Evolutionary conservation across 2,329 filamentous ascomycete genomes (phyloP).

Genomic region (Botryosphaeria dothidea): DNA sequence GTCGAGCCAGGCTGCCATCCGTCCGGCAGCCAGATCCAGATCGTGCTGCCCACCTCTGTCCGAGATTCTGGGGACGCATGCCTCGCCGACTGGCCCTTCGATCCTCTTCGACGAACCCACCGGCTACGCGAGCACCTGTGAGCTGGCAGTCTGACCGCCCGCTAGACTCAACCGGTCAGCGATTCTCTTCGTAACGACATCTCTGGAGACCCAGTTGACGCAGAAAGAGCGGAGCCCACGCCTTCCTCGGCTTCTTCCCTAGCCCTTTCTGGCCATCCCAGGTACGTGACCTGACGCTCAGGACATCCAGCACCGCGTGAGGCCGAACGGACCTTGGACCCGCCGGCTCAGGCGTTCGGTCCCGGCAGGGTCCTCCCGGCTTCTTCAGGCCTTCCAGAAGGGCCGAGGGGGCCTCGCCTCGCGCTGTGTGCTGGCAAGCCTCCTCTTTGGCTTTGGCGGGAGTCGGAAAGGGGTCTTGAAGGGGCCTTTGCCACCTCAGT

Average conservation of each 20-base stretch:
- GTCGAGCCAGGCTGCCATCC: slow-evolving; percentile 3
- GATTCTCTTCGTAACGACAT: neutral
- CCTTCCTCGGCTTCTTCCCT: neutral
- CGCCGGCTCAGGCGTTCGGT: neutral
- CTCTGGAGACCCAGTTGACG: slow-evolving; percentile 1
- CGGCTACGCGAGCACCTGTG: slow-evolving; percentile 9
- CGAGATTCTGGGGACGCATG: slow-evolving; percentile 13
- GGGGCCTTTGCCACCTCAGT: slow-evolving; percentile 19
- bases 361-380: slow-evolving; percentile 18
- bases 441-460: slow-evolving; percentile 8
- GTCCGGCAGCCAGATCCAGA: slow-evolving; percentile 12
- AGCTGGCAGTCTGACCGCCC: slow-evolving; percentile 13
- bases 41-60: neutral
- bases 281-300: slow-evolving; percentile 10
- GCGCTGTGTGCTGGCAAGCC: slow-evolving; percentile 19
- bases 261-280: neutral
- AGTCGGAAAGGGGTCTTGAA: slow-evolving; percentile 17
- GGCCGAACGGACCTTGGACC: neutral
- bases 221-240: slow-evolving; percentile 8
- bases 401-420: slow-evolving; percentile 19
- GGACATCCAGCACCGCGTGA: slow-evolving; percentile 4
- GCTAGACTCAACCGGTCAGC: slow-evolving; percentile 15
- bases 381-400: slow-evolving; percentile 17
- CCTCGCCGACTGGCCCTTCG: slow-evolving; percentile 2
- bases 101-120: slow-evolving; percentile 3